Conservation (phyloP, 805 yeast species). For the Starmera dryadoides region DNA sequence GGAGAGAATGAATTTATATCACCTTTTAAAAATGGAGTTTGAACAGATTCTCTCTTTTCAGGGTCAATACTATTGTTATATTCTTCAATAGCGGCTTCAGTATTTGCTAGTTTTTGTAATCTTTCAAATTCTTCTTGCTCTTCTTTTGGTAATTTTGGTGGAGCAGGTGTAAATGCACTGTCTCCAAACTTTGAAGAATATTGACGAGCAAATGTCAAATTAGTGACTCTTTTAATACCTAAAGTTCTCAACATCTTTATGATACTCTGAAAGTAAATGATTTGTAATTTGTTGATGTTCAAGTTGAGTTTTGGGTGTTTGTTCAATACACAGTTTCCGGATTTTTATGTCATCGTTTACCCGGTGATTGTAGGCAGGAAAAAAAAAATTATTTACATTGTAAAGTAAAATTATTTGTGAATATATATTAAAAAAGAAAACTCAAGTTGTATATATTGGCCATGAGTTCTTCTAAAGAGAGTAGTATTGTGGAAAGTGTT, state of each 20-base stretch:
- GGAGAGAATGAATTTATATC: conserved; percentile 65
- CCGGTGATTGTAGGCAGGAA: not conserved
- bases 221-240: not conserved
- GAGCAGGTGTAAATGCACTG: conserved; percentile 27
- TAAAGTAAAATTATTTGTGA: too few relatives aligned
- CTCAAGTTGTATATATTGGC: not conserved
- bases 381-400: not conserved
- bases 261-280: not conserved
- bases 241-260: conserved; percentile 6
- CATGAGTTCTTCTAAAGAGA: not conserved
- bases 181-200: conserved; percentile 15
- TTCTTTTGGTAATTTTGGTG: conserved; percentile 70
- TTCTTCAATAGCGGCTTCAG: conserved; percentile 72
- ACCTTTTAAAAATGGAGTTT: conserved; percentile 29
- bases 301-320: not conserved
- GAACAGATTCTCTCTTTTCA: conserved; percentile 25
- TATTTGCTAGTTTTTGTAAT: conserved; percentile 71
- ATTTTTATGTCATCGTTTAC: not conserved
- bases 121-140: conserved; percentile 90
- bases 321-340: too few relatives aligned
- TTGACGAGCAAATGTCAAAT: conserved; percentile 3
- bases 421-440: too few relatives aligned
- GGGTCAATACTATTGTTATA: conserved; percentile 42
- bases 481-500: not conserved
- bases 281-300: too few relatives aligned